Base-by-base conservation (phyloP, 805 yeast species). In the Suhomyces prunicola region DNA sequence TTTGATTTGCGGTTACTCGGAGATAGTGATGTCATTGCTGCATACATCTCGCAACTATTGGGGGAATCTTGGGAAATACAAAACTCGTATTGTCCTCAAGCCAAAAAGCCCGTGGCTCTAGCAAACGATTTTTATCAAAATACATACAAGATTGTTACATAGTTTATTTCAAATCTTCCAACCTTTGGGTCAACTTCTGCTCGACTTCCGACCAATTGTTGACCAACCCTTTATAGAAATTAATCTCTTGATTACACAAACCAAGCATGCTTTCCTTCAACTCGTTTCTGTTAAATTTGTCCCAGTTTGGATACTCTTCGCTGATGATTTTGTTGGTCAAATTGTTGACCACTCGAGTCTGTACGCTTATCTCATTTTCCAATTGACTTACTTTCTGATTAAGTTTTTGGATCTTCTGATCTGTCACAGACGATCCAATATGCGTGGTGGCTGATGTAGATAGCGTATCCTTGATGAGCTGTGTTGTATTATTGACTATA, bases 181-280 rank as follows among this genome's bases (percentile, higher is more conserved):
- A 55, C 31, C 59, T 49, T 42, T 54, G 47, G 29, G 50, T 40
- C 52, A 57, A 54, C 29, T 52, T 55, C 31, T 40, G 56, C 74
- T 71, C 88, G 8, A 82, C 82, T 35, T 75, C 79, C 31, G 81
- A 78, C 96, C 96, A 90, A 54, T 84, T 85, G 22, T 81, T 81
- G 50, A 87, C 80, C 65, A 90, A 74, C 24, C 80, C 80, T 54
- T 81, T 78, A 69, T 87, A 93, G 63, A 88, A 90, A 26, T 80
- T 78, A 51, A 89, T 83, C 68, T 93, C 88, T 55, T 83, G 83
- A 58, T 87, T 88, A 48, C 96, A 88, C 53, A 93, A 74, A n/a
- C 80, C 79, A 7, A 83, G 73, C 71, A 93, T 77, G 1, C 96
- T 81, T 29, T 79, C 77, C 63, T 86, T 85, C 66, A 92, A 77